phyloP scores from a whole-genome alignment of 768 basidiomycete genomes.

The Leccinum aurantiacum region DNA sequence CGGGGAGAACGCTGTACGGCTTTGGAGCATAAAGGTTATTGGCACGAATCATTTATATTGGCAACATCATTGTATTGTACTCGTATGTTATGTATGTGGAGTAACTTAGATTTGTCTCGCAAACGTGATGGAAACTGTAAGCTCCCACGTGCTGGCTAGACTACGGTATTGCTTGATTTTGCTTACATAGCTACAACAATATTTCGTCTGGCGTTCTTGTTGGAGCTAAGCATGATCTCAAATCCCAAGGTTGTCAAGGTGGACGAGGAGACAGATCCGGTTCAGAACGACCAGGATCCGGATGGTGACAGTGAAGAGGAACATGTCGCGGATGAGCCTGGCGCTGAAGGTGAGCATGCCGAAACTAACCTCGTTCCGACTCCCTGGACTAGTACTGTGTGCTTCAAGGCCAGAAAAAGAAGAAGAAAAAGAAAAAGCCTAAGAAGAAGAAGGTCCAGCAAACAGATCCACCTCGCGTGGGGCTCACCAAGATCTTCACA shows the following conservation, averaged over 20 bases:
- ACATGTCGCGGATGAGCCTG: slow-evolving; percentile 26
- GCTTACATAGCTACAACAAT: not conserved
- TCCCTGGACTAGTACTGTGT: not conserved
- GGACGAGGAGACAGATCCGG: slow-evolving; percentile 14
- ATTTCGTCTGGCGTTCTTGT: not conserved
- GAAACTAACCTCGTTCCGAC: not conserved
- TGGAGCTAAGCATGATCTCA: slow-evolving; percentile 19
- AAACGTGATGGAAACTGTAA: not conserved
- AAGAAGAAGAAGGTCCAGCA: slow-evolving; percentile 84
- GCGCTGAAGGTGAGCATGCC: slow-evolving; percentile 28
- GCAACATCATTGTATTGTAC: slow-evolving; percentile 10
- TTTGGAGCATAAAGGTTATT: slow-evolving; percentile 55
- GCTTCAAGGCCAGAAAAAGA: slow-evolving; percentile 63
- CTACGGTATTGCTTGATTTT: not conserved
- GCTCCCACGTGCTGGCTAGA: not conserved
- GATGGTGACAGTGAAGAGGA: slow-evolving; percentile 37
- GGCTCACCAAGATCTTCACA: slow-evolving; percentile 84
- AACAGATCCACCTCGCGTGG: slow-evolving; percentile 89
- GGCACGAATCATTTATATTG: not conserved
- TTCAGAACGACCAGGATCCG: slow-evolving; percentile 20
- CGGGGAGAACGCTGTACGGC: slow-evolving; percentile 76
- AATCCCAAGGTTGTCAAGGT: slow-evolving; percentile 13
- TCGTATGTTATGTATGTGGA: slow-evolving; percentile 2
- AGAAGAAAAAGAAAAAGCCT: slow-evolving; percentile 94
- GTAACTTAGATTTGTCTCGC: not conserved